Conservation (phyloP, 495 filamentous ascomycete genomes). For the Clohesyomyces aquaticus region DNA sequence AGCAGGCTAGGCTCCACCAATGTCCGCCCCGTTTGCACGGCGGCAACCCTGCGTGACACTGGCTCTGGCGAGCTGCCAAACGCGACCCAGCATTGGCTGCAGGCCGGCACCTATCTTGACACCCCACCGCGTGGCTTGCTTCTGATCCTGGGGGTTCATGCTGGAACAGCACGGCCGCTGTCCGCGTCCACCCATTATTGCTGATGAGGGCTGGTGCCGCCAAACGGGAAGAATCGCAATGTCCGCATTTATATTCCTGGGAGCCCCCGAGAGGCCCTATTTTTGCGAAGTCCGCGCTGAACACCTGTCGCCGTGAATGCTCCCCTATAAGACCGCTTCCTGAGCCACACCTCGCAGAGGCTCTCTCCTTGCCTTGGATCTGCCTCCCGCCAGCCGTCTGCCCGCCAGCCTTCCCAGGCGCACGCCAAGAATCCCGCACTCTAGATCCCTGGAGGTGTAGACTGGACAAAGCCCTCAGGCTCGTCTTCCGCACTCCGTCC, state of each 20-base stretch:
- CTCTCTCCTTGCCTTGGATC: constrained; percentile 19
- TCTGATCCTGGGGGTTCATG: constrained; percentile 16
- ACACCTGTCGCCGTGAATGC: neutral
- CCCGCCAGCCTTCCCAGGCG: constrained; percentile 13
- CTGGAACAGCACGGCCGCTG: constrained; percentile 11
- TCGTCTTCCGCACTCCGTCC: constrained; percentile 32
- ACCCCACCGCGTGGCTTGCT: constrained; percentile 39
- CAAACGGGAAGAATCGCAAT: constrained; percentile 19
- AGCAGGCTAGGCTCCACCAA: constrained; percentile 6
- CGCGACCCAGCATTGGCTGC: constrained; percentile 26
- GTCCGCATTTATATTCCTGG: constrained; percentile 26
- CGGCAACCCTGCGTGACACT: constrained; percentile 31
- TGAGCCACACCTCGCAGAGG: constrained; percentile 8
- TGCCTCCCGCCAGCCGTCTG: constrained; percentile 1
- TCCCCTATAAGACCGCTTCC: constrained; percentile 25
- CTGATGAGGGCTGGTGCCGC: constrained; percentile 7
- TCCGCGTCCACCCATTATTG: constrained; percentile 6
- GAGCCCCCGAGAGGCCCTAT: constrained; percentile 25
- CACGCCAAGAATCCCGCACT: constrained; percentile 30
- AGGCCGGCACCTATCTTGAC: constrained; percentile 25
- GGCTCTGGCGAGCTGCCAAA: neutral
- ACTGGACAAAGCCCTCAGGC: constrained; percentile 10
- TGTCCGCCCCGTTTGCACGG: constrained; percentile 24
- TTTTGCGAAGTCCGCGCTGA: neutral
- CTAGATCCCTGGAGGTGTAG: constrained; percentile 30